phyloP scores from a whole-genome alignment of 2,329 filamentous ascomycete species.

The Cladosporium sphaerospermum region DNA sequence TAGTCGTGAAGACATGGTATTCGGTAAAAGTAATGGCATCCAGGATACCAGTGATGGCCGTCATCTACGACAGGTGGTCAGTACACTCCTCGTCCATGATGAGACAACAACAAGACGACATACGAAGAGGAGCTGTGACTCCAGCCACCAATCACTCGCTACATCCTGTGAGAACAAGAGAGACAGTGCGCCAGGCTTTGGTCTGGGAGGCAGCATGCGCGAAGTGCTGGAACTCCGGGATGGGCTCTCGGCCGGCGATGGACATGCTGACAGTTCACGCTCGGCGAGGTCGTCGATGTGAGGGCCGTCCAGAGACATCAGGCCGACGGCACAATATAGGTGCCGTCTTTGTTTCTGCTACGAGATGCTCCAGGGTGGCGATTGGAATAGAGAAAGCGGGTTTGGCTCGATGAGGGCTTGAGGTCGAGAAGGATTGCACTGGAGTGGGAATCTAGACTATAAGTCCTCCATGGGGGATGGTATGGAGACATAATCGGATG shows the following conservation, averaged over 20 bases:
- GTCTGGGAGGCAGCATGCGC: background rate
- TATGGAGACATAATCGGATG: no score
- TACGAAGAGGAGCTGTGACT: conserved; percentile 22
- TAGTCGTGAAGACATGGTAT: conserved; percentile 25
- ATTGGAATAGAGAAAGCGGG: no score
- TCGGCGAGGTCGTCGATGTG: conserved; percentile 1
- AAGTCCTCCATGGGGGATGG: no score
- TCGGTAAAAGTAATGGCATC: conserved; percentile 26
- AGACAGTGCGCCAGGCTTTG: conserved; percentile 1
- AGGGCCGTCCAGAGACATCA: background rate
- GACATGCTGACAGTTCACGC: background rate
- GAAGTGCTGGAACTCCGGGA: background rate
- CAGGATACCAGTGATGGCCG: conserved; percentile 23
- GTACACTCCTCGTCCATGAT: background rate
- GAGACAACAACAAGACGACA: background rate
- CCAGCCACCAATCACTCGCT: conserved; percentile 18
- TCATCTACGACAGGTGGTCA: conserved; percentile 13
- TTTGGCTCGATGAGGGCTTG: no score
- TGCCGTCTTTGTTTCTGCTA: background rate
- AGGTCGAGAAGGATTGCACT: no score
- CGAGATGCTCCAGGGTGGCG: no score
- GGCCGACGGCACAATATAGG: background rate
- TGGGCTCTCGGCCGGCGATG: background rate
- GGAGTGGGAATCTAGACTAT: no score
- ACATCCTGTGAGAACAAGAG: conserved; percentile 23